These are phyloP conservation scores for Gaultheria prostrata DNA, from an alignment of 148 eudicot species.

Conservation along the genomic window DNA sequence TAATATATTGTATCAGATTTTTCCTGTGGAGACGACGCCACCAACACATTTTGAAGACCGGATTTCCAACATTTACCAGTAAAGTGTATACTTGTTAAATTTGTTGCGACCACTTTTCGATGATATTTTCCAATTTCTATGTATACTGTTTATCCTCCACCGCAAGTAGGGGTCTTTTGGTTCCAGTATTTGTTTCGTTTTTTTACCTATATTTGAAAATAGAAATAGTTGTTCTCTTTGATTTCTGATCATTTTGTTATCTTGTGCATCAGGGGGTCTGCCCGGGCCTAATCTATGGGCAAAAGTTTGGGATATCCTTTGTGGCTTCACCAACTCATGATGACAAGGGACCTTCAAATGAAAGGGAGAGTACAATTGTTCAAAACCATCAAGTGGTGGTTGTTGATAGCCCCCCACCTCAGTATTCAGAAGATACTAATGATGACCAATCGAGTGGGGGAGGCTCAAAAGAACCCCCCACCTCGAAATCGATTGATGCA, in stretches of 20 bases:
- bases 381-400: conserved; percentile 33
- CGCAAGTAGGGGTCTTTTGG: background rate
- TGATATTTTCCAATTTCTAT: background rate
- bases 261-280: conserved; percentile 55
- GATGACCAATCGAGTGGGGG: conserved; percentile 22
- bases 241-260: background rate
- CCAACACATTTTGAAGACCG: too few relatives aligned
- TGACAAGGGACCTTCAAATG: conserved; percentile 23
- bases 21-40: too few relatives aligned
- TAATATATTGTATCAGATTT: too few relatives aligned
- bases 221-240: background rate
- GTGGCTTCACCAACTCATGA: conserved; percentile 35
- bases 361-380: conserved; percentile 25
- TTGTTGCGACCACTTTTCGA: background rate
- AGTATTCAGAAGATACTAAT: conserved; percentile 4
- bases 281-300: conserved; percentile 76
- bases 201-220: background rate
- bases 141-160: background rate
- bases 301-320: conserved; percentile 68
- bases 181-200: background rate
- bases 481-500: background rate
- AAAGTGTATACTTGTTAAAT: background rate
- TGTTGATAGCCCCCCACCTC: conserved; percentile 28
- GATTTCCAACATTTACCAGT: too few relatives aligned
- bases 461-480: conserved; percentile 18